A percentile compares a stretch with the other conserved stretches of the same genome.
These are phyloP conservation scores for Cunninghamia lanceolata DNA, from an alignment of 75 land plant genomes.

Conservation along the genomic window DNA sequence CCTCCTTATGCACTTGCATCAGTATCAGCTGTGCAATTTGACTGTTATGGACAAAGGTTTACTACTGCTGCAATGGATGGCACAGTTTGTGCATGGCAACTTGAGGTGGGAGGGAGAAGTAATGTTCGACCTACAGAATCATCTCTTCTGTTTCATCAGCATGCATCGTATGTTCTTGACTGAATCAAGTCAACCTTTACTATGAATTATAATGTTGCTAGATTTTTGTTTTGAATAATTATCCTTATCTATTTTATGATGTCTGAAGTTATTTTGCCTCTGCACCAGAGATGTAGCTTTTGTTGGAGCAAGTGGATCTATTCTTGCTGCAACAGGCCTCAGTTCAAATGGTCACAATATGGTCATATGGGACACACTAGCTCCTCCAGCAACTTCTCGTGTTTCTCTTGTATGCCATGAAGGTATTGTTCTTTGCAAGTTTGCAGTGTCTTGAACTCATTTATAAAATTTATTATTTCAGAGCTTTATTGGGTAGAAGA, in stretches of 20 bases:
- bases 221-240: neutral
- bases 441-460: neutral
- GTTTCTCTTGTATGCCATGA: constrained; percentile 92
- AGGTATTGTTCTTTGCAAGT: constrained; percentile 41
- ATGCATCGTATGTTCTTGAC: constrained; percentile 75
- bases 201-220: neutral
- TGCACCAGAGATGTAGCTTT: constrained; percentile 81
- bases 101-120: constrained; percentile 93
- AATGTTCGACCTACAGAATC: constrained; percentile 89
- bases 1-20: constrained; percentile 95
- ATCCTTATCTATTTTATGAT: neutral
- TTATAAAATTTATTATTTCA: constrained; percentile 2
- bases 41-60: constrained; percentile 87
- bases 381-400: constrained; percentile 72
- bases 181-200: neutral
- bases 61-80: constrained; percentile 86
- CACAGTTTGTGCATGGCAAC: constrained; percentile 93
- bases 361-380: constrained; percentile 93
- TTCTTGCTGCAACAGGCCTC: constrained; percentile 84
- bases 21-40: constrained; percentile 79
- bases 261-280: neutral
- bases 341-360: constrained; percentile 66
- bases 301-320: constrained; percentile 73
- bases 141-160: constrained; percentile 59
- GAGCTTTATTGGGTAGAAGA: neutral